Conservation (phyloP, 1,139 yeast genomes). For the Wickerhamiella infanticola region DNA sequence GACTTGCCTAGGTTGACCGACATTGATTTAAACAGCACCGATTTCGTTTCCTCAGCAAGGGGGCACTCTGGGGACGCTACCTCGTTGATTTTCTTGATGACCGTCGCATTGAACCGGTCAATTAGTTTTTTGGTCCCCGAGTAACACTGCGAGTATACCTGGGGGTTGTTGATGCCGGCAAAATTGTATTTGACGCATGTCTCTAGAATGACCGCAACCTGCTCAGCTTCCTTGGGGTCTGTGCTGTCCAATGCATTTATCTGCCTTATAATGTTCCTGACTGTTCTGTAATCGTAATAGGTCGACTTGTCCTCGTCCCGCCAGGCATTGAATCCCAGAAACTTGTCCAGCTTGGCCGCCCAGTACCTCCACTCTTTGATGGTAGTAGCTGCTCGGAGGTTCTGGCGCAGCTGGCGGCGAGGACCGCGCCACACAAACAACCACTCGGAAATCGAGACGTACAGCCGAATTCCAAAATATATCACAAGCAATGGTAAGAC, state of each 20-base stretch:
- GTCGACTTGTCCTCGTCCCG: constrained; percentile 44
- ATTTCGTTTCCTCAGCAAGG: constrained; percentile 31
- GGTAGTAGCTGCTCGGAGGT: constrained; percentile 33
- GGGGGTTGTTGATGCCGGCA: constrained; percentile 64
- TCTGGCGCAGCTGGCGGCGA: constrained; percentile 35
- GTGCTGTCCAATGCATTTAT: constrained; percentile 22
- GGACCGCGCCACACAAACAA: constrained; percentile 39
- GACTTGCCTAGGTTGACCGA: constrained; percentile 56
- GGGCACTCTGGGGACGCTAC: constrained; percentile 27
- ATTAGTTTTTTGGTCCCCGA: constrained; percentile 58
- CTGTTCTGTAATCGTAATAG: constrained; percentile 52
- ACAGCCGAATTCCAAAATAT: constrained; percentile 40
- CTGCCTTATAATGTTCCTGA: constrained; percentile 35
- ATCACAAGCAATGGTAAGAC: constrained; percentile 32
- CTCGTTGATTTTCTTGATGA: constrained; percentile 33
- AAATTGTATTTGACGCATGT: constrained; percentile 58
- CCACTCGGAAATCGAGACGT: constrained; percentile 51
- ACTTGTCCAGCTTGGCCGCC: constrained; percentile 43
- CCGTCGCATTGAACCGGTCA: constrained; percentile 39
- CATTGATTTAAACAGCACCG: constrained; percentile 41
- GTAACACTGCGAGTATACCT: constrained; percentile 57
- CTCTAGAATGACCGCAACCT: constrained; percentile 41
- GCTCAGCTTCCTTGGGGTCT: constrained; percentile 24
- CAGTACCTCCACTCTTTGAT: constrained; percentile 50
- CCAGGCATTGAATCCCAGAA: constrained; percentile 50